Base-by-base conservation (phyloP, 78 protist genomes). In the Chrysochromulina tobinii region DNA sequence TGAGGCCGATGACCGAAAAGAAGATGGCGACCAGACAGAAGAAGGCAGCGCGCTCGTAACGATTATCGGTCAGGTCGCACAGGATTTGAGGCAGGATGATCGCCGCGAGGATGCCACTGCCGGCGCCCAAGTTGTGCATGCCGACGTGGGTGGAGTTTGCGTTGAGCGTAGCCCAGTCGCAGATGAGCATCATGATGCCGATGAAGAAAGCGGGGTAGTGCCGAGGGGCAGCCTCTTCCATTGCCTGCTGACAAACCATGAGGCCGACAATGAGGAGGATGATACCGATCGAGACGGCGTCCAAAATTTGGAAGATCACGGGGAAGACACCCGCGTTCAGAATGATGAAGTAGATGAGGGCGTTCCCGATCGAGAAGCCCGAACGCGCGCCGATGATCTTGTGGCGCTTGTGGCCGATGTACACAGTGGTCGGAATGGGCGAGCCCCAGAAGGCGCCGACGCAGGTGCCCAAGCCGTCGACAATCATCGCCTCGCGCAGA, bases 351-450 rank as follows among this genome's bases (percentile, higher is more conserved):
- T 79, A 79, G 8, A 18, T 48, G 6, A 54, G 3, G 4, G n/a
- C 87, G 48, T 79, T 79, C 51, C 1, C 0, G 50, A 79, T 25
- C 64, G 87, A 79, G 87, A 54, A 79, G 87, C 64, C 64, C 51
- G 64, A 12, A 9, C 50, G 2, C 50, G 87, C 87, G 61, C 87
- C 87, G 64, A 27, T 0, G 50, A 0, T 0, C 61, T 79, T 79
- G 87, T 79, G 61, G 64, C 64, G 25, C 27, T 5, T 2, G 87
- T 79, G 87, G 48, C 87, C 87, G 51, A 79, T 79, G 87, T 79
- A 79, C 64, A 79, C 87, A 8, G 87, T 79, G 25, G 87, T 79
- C 51, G 64, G 64, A 21, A 54, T 0, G 21, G 48, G 7, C 6
- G 64, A 14, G 87, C 87, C 87, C 18, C 2, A 54, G 61, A 79